Percentiles rank a stretch among this genome's conserved stretches.
Conservation (phyloP, 495 filamentous ascomycete species). For the Trichoderma virens region DNA sequence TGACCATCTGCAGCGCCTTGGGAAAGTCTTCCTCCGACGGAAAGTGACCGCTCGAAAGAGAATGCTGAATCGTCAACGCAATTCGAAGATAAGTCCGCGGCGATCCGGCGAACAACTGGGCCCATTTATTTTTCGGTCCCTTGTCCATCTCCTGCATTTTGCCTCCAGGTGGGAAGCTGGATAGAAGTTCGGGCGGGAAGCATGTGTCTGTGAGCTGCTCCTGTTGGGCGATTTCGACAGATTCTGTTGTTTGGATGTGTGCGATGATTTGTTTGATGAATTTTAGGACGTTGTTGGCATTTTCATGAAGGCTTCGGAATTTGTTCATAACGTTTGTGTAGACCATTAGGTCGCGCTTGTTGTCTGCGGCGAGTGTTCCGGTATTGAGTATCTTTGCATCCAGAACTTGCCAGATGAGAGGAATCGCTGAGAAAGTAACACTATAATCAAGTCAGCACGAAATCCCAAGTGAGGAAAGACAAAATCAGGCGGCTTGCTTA, state of each 20-base stretch:
- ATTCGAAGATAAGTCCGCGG: background rate
- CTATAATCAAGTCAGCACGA: background rate
- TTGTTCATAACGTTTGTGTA: conserved; percentile 8
- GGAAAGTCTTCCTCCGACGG: background rate
- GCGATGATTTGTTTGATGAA: background rate
- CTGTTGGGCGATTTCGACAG: background rate
- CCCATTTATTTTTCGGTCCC: background rate
- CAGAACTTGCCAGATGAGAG: conserved; percentile 1
- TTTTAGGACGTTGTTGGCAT: background rate
- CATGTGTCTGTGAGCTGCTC: background rate
- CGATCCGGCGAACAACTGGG: background rate
- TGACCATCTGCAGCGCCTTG: background rate
- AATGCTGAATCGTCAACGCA: conserved; percentile 1
- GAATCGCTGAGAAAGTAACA: background rate
- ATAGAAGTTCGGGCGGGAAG: background rate
- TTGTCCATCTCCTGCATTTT: background rate
- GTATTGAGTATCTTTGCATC: conserved; percentile 3
- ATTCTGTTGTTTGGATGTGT: background rate
- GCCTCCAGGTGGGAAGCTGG: background rate
- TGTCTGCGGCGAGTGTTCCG: background rate
- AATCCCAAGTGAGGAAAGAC: background rate
- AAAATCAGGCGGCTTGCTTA: background rate
- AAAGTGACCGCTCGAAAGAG: background rate
- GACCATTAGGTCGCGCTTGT: background rate
- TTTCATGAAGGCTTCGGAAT: background rate